Conservation (phyloP, 257 asterid species). For the Scutellaria minor region DNA sequence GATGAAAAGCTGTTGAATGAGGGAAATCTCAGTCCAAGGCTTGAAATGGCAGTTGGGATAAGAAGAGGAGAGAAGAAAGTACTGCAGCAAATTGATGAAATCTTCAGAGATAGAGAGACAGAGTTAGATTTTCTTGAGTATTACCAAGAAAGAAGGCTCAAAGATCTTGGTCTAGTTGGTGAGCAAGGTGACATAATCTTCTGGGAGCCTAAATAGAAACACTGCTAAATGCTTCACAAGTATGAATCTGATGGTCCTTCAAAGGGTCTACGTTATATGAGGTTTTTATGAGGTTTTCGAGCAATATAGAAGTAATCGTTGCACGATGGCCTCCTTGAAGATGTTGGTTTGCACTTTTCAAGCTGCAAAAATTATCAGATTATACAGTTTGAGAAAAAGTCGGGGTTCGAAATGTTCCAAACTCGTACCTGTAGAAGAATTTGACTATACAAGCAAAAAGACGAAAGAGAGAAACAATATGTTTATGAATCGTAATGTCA, state of each 20-base stretch:
- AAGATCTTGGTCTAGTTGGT: conserved; percentile 94
- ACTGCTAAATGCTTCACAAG: background rate
- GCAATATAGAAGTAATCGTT: background rate
- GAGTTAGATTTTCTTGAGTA: conserved; percentile 82
- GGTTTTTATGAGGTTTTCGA: background rate
- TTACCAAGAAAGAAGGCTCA: conserved; percentile 89
- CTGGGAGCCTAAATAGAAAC: conserved; percentile 80
- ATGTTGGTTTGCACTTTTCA: background rate
- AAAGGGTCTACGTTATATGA: background rate
- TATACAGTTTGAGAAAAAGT: background rate
- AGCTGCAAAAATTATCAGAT: conserved; percentile 1
- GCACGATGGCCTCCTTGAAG: background rate
- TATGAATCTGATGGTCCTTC: conserved; percentile 24
- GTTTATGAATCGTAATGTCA: no score
- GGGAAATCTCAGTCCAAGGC: conserved; percentile 70
- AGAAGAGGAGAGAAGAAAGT: conserved; percentile 91
- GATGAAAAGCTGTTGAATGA: conserved; percentile 75
- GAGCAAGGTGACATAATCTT: conserved; percentile 95
- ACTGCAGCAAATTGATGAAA: conserved; percentile 70
- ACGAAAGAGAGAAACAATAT: background rate
- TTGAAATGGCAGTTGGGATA: conserved; percentile 70
- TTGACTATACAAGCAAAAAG: background rate
- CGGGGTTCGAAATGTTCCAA: background rate
- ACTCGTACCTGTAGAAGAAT: background rate
- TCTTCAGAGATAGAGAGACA: conserved; percentile 69